Evolutionary conservation across 2,329 filamentous ascomycete genomes (phyloP).

Genomic region (Fusarium subtropicale): DNA sequence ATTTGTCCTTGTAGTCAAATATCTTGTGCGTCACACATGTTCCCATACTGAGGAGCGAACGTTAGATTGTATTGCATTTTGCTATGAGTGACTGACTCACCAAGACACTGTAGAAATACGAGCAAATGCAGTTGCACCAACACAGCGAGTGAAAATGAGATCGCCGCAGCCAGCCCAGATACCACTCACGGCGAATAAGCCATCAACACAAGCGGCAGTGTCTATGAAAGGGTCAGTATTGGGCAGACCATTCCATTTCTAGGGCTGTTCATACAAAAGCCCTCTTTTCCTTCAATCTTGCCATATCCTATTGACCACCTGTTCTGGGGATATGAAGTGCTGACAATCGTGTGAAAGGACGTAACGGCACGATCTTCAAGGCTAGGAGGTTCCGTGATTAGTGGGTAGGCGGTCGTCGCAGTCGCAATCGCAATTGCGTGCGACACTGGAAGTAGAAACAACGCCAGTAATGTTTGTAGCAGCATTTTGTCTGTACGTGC

Average conservation of each 20-base stretch:
- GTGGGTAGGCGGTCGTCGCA: not conserved
- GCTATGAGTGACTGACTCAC: not conserved
- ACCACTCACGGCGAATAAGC: not conserved
- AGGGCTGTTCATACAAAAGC: not conserved
- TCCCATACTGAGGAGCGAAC: not conserved
- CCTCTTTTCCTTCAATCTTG: not conserved
- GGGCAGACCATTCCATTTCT: fast-evolving
- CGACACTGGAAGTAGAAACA: not conserved
- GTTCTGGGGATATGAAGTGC: not conserved
- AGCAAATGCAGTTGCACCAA: not conserved
- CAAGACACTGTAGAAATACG: not conserved
- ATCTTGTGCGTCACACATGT: not conserved
- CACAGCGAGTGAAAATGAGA: not conserved
- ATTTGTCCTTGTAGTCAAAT: not conserved
- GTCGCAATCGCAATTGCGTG: not conserved
- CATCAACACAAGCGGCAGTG: not conserved
- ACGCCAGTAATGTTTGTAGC: not conserved
- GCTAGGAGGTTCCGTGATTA: not conserved
- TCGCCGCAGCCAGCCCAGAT: not conserved
- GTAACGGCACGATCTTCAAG: not conserved
- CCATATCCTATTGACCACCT: not conserved
- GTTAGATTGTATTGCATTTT: not conserved
- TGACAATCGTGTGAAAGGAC: not conserved
- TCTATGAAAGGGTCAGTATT: not conserved
- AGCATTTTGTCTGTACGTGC: not conserved